Conservation (phyloP, 1,284 basidiomycete species). For the Blastosporella zonata region DNA sequence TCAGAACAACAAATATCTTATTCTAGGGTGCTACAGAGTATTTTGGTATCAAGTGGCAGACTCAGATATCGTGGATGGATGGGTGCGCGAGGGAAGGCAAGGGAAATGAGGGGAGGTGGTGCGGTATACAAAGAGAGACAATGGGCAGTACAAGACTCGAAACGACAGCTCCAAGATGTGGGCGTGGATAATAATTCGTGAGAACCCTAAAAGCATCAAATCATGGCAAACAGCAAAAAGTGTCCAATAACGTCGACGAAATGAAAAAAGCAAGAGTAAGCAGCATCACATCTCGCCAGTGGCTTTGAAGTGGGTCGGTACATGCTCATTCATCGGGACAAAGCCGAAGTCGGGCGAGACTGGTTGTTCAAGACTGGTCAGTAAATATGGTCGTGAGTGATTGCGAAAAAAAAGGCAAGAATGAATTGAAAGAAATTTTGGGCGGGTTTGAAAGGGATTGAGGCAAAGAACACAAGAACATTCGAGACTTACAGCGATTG, state of each 20-base stretch:
- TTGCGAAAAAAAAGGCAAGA: conserved; percentile 14
- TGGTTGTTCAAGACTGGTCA: conserved; percentile 44
- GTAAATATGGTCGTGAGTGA: conserved; percentile 33
- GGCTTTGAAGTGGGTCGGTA: conserved; percentile 64
- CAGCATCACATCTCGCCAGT: conserved; percentile 46
- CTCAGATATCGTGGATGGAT: conserved; percentile 14
- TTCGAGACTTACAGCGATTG: conserved; percentile 69
- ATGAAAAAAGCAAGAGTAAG: conserved; percentile 14
- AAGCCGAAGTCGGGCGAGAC: conserved; percentile 82
- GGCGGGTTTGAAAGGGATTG: conserved; percentile 10
- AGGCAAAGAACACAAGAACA: conserved; percentile 22
- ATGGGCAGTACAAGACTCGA: conserved; percentile 17
- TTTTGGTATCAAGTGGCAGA: conserved; percentile 19
- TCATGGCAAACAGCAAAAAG: conserved; percentile 16
- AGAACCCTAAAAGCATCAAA: conserved; percentile 18
- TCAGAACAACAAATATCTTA: conserved; percentile 7
- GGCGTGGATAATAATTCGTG: not conserved
- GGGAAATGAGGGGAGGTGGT: not conserved
- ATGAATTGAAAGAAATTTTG: conserved; percentile 10
- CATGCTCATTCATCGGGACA: conserved; percentile 71
- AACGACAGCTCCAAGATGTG: conserved; percentile 25
- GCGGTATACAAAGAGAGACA: conserved; percentile 23
- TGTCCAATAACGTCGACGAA: conserved; percentile 18
- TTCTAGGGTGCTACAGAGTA: conserved; percentile 17
- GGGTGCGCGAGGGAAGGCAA: too few species aligned